A percentile compares a stretch with the other conserved stretches of the same genome.
phyloP scores from a whole-genome alignment of 202 grass and related monocot genomes.

The Schoenoplectus tabernaemontani region DNA sequence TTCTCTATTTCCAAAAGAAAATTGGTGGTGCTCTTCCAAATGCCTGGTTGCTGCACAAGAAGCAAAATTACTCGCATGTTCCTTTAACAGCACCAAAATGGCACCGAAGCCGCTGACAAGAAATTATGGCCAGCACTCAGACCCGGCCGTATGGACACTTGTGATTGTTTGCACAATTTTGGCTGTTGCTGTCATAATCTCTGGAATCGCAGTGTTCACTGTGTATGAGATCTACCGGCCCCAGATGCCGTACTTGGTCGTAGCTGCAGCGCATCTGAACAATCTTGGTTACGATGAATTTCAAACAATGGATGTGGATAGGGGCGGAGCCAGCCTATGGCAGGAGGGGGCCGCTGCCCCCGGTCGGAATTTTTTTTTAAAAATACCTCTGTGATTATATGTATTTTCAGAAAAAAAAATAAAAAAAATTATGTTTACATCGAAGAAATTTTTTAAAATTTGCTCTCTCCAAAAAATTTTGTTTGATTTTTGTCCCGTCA shows the following conservation, averaged over 20 bases:
- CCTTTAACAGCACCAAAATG: background rate
- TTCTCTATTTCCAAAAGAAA: background rate
- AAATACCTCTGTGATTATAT: too few relatives aligned
- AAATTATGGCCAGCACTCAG: background rate
- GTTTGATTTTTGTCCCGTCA: too few relatives aligned
- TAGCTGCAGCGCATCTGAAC: conserved; percentile 40
- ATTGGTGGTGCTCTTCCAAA: background rate
- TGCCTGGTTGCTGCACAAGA: background rate
- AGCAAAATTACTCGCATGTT: background rate
- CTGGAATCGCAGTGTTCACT: conserved; percentile 56
- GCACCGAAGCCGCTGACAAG: background rate
- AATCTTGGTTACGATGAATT: conserved; percentile 28
- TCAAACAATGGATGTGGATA: conserved; percentile 41
- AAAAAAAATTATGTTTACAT: too few relatives aligned
- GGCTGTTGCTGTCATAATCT: conserved; percentile 43
- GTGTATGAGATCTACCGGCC: conserved; percentile 78
- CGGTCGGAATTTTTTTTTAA: too few relatives aligned
- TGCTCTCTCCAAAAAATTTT: too few relatives aligned
- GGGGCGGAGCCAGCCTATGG: too few relatives aligned
- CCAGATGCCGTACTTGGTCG: conserved; percentile 66
- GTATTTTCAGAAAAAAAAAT: too few relatives aligned
- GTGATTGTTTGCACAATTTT: conserved; percentile 57
- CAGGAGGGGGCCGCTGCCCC: too few relatives aligned
- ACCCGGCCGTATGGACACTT: conserved; percentile 24
- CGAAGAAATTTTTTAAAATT: too few relatives aligned